Percentiles rank a stretch among this genome's conserved stretches.
phyloP scores from a whole-genome alignment of 495 filamentous ascomycete genomes.

The Hypoxylon perforatum region DNA sequence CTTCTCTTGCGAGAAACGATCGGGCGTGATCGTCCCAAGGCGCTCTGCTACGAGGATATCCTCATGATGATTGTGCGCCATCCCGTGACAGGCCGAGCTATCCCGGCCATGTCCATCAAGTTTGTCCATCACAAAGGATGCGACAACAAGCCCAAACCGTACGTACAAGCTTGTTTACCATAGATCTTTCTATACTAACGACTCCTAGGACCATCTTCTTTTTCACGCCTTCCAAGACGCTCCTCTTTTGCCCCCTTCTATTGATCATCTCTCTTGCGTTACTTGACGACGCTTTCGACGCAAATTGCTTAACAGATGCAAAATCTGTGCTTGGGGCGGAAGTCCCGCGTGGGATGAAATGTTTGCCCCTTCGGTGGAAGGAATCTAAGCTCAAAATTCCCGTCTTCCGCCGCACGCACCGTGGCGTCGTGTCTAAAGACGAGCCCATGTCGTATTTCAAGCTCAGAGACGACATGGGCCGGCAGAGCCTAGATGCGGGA shows the following conservation, averaged over 20 bases:
- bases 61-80: neutral
- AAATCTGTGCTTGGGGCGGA: constrained; percentile 35
- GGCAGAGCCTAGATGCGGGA: constrained; percentile 35
- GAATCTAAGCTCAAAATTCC: constrained; percentile 42
- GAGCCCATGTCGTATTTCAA: constrained; percentile 34
- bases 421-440: constrained; percentile 7
- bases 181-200: too few relatives aligned
- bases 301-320: constrained; percentile 29
- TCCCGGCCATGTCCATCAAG: constrained; percentile 40
- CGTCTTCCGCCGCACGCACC: constrained; percentile 36
- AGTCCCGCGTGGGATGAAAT: constrained; percentile 37
- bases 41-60: constrained; percentile 45
- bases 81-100: constrained; percentile 3
- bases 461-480: constrained; percentile 32
- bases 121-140: constrained; percentile 42
- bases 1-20: constrained; percentile 18
- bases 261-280: constrained; percentile 33
- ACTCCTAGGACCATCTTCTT: constrained; percentile 40
- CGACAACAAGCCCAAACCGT: constrained; percentile 44
- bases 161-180: too few relatives aligned
- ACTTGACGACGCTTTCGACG: constrained; percentile 37
- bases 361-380: constrained; percentile 41
- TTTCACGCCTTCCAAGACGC: constrained; percentile 31
- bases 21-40: constrained; percentile 24
- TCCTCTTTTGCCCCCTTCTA: constrained; percentile 36